A percentile compares a stretch with the other conserved stretches of the same genome.
Evolutionary conservation across 2,329 filamentous ascomycete genomes (phyloP).

Genomic region (Venturia aucupariae): DNA sequence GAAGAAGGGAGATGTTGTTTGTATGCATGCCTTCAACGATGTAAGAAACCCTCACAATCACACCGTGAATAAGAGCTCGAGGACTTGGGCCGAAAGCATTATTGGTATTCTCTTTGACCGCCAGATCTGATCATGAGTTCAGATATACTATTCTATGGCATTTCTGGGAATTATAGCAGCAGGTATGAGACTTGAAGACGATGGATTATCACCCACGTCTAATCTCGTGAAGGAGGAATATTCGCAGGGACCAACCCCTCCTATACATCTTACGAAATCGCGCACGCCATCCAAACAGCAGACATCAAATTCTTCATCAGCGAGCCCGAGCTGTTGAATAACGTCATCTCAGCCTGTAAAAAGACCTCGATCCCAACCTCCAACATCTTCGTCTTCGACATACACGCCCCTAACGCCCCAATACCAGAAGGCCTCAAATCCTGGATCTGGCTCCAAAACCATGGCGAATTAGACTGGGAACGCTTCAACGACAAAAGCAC

Average conservation of each 20-base stretch:
- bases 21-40: conserved; percentile 16
- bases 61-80: not conserved
- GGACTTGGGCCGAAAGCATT: not conserved
- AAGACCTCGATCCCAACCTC: conserved; percentile 20
- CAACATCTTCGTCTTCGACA: conserved; percentile 24
- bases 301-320: conserved; percentile 22
- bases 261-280: conserved; percentile 24
- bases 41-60: not conserved
- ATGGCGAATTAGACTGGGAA: conserved; percentile 24
- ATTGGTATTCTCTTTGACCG: not conserved
- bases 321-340: conserved; percentile 23
- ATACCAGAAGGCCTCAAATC: conserved; percentile 16
- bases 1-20: conserved; percentile 16
- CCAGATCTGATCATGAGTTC: not conserved
- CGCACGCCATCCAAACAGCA: conserved; percentile 23
- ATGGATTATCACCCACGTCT: not conserved
- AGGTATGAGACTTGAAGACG: conserved; percentile 8
- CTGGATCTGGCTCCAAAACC: conserved; percentile 18
- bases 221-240: conserved; percentile 18
- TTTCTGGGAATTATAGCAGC: conserved; percentile 20
- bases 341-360: conserved; percentile 21
- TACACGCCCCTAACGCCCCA: conserved; percentile 16
- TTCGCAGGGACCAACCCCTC: conserved; percentile 26
- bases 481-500: conserved; percentile 21
- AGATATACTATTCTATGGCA: conserved; percentile 15